phyloP scores from a whole-genome alignment of 208 protist species.

The Crithidia bombi region DNA sequence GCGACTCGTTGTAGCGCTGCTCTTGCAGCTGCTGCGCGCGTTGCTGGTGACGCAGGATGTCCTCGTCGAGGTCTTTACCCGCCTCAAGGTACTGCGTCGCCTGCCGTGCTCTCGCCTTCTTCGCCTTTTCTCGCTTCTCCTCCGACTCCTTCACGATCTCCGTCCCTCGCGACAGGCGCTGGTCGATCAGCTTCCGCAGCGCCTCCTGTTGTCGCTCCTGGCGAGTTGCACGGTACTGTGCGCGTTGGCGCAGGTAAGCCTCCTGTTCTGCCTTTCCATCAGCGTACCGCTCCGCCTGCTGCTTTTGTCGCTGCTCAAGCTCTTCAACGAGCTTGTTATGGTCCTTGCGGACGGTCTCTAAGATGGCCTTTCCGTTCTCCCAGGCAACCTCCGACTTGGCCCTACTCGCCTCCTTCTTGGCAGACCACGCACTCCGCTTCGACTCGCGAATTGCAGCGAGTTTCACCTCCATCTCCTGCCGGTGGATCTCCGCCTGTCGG shows the following conservation, averaged over 20 bases:
- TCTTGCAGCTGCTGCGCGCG: conserved; percentile 52
- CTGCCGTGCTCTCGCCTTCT: conserved; percentile 44
- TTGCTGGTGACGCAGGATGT: conserved; percentile 51
- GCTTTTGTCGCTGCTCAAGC: conserved; percentile 53
- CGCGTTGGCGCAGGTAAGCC: conserved; percentile 53
- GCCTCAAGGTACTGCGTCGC: conserved; percentile 45
- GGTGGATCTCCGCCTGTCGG: conserved; percentile 35
- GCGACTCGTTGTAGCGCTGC: conserved; percentile 41
- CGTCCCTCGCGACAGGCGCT: conserved; percentile 51
- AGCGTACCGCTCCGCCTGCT: conserved; percentile 64
- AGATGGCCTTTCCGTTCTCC: conserved; percentile 49
- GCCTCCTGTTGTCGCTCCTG: conserved; percentile 58
- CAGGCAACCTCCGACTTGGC: conserved; percentile 47
- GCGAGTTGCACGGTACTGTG: conserved; percentile 28
- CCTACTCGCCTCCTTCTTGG: conserved; percentile 40
- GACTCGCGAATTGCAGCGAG: conserved; percentile 48
- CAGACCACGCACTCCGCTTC: conserved; percentile 39
- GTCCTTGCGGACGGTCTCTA: conserved; percentile 44
- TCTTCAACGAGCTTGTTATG: conserved; percentile 57
- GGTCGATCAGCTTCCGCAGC: conserved; percentile 52
- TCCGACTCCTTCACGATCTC: conserved; percentile 58
- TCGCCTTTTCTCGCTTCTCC: conserved; percentile 57
- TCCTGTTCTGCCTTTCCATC: conserved; percentile 51
- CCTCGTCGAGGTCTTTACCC: conserved; percentile 40
- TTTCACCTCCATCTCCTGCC: conserved; percentile 56